Base-by-base conservation (phyloP, 306 rosid species). In the Cucumis cinereus region DNA sequence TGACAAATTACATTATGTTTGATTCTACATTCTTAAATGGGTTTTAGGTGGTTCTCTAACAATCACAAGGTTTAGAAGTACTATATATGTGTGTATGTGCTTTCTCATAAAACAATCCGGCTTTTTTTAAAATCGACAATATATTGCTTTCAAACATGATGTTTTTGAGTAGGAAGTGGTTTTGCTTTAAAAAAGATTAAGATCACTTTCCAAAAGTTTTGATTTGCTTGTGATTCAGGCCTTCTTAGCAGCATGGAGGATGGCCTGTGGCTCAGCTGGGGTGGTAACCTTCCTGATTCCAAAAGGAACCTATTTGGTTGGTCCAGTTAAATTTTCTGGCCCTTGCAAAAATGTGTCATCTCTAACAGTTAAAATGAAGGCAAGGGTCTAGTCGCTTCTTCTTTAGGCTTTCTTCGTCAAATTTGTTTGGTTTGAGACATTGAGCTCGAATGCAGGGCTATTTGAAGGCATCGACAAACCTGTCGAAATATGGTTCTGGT, bases 401-500 rank as follows among this genome's bases (percentile, higher is more conserved):
- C 24, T 10, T 76, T 45, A 0, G 4, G 15, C 36, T 5, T 67
- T 38, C 35, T 70, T 40, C 12, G 57, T n/a, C 22, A 6, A 10
- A 35, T 28, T 59, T 23, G 41, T 76, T 40, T 6, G 40, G 16
- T 36, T 30, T 52, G 35, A 30, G 35, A 30, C 35, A 30, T 30
- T 30, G 41, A 36, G 73, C 56, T 62, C 33, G 0, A 45, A 19
- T 10, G 77, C 84, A 86, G 89, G 87, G 89, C 47, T 76, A 86
- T 67, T 63, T 83, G 85, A 86, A 83, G 81, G 89, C 87, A 47
- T 74, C 87, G 47, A 83, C 82, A 24, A 81, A 77, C 78, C 78
- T 83, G 81, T 79, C 77, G 35, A 60, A 77, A 77, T 86, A 86
- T 26, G 84, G 77, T 60, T 77, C 35, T 7, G 77, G 84, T 40